These are phyloP conservation scores for Hypholoma fasciculare DNA, from an alignment of 768 basidiomycete genomes.

Conservation along the genomic window DNA sequence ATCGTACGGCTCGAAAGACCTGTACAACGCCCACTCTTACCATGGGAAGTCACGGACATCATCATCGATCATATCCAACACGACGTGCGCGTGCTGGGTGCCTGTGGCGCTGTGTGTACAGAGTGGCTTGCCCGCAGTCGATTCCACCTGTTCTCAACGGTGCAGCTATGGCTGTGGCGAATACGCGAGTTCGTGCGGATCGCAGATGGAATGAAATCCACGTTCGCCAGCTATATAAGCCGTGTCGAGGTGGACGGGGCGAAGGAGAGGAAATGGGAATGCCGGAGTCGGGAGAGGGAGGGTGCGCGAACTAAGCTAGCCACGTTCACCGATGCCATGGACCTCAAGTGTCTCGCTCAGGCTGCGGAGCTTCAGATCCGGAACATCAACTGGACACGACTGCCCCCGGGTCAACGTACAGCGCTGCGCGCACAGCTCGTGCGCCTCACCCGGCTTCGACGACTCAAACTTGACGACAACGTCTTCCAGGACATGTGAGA, in stretches of 20 bases:
- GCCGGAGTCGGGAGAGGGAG: too few relatives aligned
- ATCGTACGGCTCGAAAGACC: background rate
- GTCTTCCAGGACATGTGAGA: slow-evolving; percentile 32
- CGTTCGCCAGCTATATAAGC: slow-evolving; percentile 24
- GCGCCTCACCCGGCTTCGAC: slow-evolving; percentile 17
- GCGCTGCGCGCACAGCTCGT: slow-evolving; percentile 17
- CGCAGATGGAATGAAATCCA: slow-evolving; percentile 17
- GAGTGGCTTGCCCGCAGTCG: slow-evolving; percentile 32
- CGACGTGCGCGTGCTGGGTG: slow-evolving; percentile 22
- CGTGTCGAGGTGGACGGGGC: slow-evolving; percentile 27
- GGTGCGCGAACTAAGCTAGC: background rate
- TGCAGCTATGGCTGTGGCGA: slow-evolving; percentile 30
- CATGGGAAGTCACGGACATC: slow-evolving; percentile 31
- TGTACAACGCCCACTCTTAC: slow-evolving; percentile 15
- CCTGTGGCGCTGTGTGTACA: slow-evolving; percentile 30
- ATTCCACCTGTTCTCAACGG: slow-evolving; percentile 29
- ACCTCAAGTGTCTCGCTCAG: slow-evolving; percentile 17
- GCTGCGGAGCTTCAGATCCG: slow-evolving; percentile 22
- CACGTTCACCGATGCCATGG: slow-evolving; percentile 19
- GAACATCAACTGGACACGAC: slow-evolving; percentile 29
- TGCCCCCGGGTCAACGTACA: slow-evolving; percentile 17
- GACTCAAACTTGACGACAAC: slow-evolving; percentile 25
- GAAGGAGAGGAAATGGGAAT: background rate
- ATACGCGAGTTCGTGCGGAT: slow-evolving; percentile 23
- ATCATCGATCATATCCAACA: slow-evolving; percentile 32